Evolutionary conservation across 768 basidiomycete species (phyloP).

Genomic region (Lactifluus subvellereus): DNA sequence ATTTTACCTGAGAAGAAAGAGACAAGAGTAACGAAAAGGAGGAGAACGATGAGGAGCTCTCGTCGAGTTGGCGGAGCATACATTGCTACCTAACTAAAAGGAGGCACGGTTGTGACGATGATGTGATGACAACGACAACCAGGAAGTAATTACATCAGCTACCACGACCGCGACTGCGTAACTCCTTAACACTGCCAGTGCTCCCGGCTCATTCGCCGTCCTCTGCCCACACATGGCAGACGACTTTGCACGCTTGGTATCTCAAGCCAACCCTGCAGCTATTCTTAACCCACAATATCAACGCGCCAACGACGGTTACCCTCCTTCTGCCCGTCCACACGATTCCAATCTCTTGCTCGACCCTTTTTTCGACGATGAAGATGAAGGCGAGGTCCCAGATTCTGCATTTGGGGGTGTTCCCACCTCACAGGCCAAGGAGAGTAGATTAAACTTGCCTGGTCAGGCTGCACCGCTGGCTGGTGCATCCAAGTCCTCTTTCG

Average conservation of each 20-base stretch:
- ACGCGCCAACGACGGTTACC: constrained; percentile 52
- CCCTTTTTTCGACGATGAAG: constrained; percentile 87
- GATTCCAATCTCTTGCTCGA: constrained; percentile 46
- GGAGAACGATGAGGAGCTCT: constrained; percentile 29
- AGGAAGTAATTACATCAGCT: constrained; percentile 4
- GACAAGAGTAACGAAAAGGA: constrained; percentile 29
- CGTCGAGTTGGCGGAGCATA: constrained; percentile 27
- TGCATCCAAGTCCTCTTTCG: constrained; percentile 42
- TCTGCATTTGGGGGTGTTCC: constrained; percentile 55
- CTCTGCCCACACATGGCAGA: constrained; percentile 45
- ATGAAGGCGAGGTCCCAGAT: constrained; percentile 59
- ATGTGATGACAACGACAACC: too few relatives aligned
- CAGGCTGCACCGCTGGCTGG: constrained; percentile 58
- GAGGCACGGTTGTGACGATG: too few relatives aligned
- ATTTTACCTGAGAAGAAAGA: constrained; percentile 6
- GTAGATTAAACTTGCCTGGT: constrained; percentile 50
- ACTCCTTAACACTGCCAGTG: background rate
- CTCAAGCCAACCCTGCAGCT: constrained; percentile 62
- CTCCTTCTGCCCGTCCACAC: constrained; percentile 46
- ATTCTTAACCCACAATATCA: constrained; percentile 40
- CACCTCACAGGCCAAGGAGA: constrained; percentile 42
- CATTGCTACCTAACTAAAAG: background rate
- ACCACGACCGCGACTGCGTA: background rate
- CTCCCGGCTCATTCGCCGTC: background rate
- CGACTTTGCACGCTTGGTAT: constrained; percentile 70